Evolutionary conservation across 2,329 filamentous ascomycete species (phyloP).

Genomic region (Aspergillus arachidicola): DNA sequence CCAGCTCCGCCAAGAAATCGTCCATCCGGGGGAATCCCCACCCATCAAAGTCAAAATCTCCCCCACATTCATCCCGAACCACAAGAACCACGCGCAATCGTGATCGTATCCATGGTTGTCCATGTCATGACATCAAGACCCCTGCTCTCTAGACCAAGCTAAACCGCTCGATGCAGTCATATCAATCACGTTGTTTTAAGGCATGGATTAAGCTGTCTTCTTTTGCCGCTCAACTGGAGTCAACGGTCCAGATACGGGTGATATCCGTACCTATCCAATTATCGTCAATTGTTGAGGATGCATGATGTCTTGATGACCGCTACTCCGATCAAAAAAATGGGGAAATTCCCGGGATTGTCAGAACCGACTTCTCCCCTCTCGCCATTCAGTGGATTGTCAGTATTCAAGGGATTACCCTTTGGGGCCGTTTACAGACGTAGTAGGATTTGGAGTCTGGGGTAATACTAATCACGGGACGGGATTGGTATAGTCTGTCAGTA

Average conservation of each 20-base stretch:
- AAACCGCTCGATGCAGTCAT: neutral
- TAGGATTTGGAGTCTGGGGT: neutral
- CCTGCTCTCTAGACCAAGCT: neutral
- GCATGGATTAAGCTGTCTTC: neutral
- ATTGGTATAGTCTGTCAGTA: neutral
- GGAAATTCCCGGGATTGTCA: neutral
- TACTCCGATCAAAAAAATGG: neutral
- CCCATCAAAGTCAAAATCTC: neutral
- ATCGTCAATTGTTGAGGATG: neutral
- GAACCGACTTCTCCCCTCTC: neutral
- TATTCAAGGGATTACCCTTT: neutral
- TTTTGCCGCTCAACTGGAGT: neutral
- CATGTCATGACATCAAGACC: conserved; percentile 1
- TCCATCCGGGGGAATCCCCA: neutral
- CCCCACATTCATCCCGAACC: neutral
- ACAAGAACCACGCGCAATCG: neutral
- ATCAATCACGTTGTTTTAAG: neutral
- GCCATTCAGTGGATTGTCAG: neutral
- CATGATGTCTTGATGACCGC: neutral
- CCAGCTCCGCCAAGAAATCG: neutral
- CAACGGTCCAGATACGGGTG: neutral
- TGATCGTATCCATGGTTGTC: neutral
- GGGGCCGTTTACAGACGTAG: conserved; percentile 1
- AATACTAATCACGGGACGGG: neutral
- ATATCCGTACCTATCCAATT: neutral